Evolutionary conservation across 208 protist species (phyloP).

Genomic region (Wallacemonas collosoma): DNA sequence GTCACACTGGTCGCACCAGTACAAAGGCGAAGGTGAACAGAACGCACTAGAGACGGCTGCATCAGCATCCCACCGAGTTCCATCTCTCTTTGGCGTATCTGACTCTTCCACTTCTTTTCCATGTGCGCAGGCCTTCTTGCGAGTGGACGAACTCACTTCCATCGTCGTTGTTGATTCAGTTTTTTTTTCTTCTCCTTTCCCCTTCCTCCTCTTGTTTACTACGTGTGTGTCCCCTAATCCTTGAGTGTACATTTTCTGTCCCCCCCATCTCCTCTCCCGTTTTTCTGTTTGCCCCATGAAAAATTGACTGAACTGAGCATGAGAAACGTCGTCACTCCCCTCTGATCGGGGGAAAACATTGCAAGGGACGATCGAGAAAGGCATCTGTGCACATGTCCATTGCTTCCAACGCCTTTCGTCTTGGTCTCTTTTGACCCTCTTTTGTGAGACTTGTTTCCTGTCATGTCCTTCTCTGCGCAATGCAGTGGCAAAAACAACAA

Average conservation of each 20-base stretch:
- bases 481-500: too few species aligned
- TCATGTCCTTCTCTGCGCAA: too few species aligned
- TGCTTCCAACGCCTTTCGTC: constrained; percentile 7
- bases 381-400: constrained; percentile 3
- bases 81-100: too few species aligned
- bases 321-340: too few species aligned
- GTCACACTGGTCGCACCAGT: too few species aligned
- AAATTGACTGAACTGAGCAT: too few species aligned
- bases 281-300: constrained; percentile 4
- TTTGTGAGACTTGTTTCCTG: background rate
- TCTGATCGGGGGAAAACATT: too few species aligned
- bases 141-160: background rate
- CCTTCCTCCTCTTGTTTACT: constrained; percentile 8
- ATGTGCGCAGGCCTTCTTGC: constrained; percentile 8
- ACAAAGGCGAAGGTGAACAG: too few species aligned
- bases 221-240: background rate
- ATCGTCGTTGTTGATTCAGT: constrained; percentile 15
- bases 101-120: background rate
- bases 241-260: constrained; percentile 15
- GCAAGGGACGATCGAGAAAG: too few species aligned
- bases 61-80: too few species aligned
- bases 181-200: constrained; percentile 17
- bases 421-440: constrained; percentile 13
- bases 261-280: background rate
- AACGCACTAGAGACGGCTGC: too few species aligned